These are phyloP conservation scores for Ceratocystis albifundus DNA, from an alignment of 2,329 filamentous ascomycete genomes.

Conservation along the genomic window DNA sequence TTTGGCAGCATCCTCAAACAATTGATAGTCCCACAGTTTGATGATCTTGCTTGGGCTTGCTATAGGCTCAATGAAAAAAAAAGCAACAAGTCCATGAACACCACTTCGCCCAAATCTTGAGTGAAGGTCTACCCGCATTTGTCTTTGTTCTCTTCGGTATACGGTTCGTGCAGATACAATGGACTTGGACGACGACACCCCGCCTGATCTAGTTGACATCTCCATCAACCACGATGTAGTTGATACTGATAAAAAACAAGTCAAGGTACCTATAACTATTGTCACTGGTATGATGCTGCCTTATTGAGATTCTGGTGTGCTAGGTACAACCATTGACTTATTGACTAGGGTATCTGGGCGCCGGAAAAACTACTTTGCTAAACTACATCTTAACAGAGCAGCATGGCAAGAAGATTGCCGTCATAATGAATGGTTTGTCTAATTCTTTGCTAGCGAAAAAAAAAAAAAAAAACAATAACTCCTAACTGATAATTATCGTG, in stretches of 20 bases:
- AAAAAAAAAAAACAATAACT: too few relatives aligned
- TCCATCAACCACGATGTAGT: constrained; percentile 32
- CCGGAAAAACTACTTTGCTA: constrained; percentile 86
- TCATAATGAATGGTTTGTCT: constrained; percentile 73
- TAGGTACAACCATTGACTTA: background rate
- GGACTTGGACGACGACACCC: constrained; percentile 55
- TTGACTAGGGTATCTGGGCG: constrained; percentile 70
- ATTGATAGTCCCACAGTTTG: too few relatives aligned
- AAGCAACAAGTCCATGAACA: too few relatives aligned
- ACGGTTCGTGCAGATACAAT: constrained; percentile 32
- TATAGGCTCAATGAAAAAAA: too few relatives aligned
- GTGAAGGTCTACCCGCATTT: too few relatives aligned
- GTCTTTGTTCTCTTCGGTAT: too few relatives aligned
- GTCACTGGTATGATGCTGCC: constrained; percentile 50
- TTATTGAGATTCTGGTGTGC: background rate
- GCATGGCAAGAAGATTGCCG: constrained; percentile 95
- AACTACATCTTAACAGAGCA: constrained; percentile 93
- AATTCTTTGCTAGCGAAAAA: background rate
- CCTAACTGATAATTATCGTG: constrained; percentile 22
- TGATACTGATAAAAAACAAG: constrained; percentile 37
- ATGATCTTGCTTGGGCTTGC: too few relatives aligned
- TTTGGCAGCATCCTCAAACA: too few relatives aligned
- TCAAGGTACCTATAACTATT: constrained; percentile 74
- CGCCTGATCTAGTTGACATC: constrained; percentile 49
- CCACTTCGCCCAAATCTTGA: too few relatives aligned